Conservation (phyloP, 2,329 filamentous ascomycete genomes). For the Onygenales sp. region DNA sequence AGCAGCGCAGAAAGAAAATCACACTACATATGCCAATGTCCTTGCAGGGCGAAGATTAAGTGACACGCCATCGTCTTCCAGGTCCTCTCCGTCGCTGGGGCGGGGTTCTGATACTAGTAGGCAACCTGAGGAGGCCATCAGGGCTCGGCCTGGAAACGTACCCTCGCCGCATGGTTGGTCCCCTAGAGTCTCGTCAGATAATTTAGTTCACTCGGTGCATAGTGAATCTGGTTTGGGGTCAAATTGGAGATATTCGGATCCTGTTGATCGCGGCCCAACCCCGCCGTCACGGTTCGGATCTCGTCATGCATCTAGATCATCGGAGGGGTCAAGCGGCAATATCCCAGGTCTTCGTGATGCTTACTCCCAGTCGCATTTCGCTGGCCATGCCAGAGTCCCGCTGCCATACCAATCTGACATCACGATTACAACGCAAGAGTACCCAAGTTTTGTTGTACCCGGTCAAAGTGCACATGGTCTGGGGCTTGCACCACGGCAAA, state of each 20-base stretch:
- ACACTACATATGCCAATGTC: constrained; percentile 26
- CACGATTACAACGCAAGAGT: constrained; percentile 16
- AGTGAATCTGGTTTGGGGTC: constrained; percentile 21
- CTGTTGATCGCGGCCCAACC: constrained; percentile 16
- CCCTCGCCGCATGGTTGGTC: not conserved
- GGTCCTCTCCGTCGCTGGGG: not conserved
- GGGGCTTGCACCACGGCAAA: constrained; percentile 1
- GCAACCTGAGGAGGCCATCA: not conserved
- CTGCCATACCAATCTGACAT: constrained; percentile 28
- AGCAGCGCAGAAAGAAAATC: constrained; percentile 18
- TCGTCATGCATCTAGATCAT: constrained; percentile 12
- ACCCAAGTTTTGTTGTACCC: constrained; percentile 7
- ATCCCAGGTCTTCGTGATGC: not conserved
- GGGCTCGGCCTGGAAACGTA: not conserved
- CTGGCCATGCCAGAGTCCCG: constrained; percentile 9
- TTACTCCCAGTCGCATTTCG: not conserved
- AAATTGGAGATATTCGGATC: constrained; percentile 12
- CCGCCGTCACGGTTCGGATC: constrained; percentile 18
- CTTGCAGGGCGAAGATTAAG: constrained; percentile 7
- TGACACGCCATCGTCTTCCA: not conserved
- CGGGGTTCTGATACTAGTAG: not conserved
- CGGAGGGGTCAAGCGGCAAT: constrained; percentile 2
- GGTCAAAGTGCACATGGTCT: not conserved
- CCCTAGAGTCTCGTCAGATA: constrained; percentile 8
- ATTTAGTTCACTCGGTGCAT: constrained; percentile 21